Evolutionary conservation across 2,329 filamentous ascomycete species (phyloP).

Genomic region (Penicillium occitanis): DNA sequence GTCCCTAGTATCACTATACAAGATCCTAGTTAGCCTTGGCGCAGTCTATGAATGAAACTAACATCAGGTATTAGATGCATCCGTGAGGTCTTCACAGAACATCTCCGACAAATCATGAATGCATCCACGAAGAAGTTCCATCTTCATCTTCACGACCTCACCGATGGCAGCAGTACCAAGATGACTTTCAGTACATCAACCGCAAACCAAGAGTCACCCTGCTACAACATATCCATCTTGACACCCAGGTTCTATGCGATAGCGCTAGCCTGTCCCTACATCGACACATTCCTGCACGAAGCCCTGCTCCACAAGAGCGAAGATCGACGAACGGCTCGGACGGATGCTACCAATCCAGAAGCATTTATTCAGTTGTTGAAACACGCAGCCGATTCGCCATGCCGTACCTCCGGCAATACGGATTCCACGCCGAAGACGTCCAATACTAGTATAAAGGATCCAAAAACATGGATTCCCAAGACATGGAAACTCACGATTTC

Average conservation of each 20-base stretch:
- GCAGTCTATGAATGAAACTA: background rate
- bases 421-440: background rate
- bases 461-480: background rate
- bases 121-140: background rate
- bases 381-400: background rate
- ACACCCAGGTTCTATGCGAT: constrained; percentile 11
- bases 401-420: background rate
- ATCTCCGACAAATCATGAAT: constrained; percentile 3
- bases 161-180: background rate
- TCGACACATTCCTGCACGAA: background rate
- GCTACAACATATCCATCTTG: background rate
- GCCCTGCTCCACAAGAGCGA: background rate
- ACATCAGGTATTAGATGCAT: constrained; percentile 2
- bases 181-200: constrained; percentile 4
- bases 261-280: background rate
- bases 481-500: background rate
- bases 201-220: background rate
- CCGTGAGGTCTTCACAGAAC: background rate
- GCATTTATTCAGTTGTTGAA: constrained; percentile 4
- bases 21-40: background rate
- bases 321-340: background rate
- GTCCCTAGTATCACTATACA: background rate
- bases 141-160: background rate
- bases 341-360: background rate
- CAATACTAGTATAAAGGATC: background rate